Base-by-base conservation (phyloP, 2,329 filamentous ascomycete species). In the Cadophora sp. region DNA sequence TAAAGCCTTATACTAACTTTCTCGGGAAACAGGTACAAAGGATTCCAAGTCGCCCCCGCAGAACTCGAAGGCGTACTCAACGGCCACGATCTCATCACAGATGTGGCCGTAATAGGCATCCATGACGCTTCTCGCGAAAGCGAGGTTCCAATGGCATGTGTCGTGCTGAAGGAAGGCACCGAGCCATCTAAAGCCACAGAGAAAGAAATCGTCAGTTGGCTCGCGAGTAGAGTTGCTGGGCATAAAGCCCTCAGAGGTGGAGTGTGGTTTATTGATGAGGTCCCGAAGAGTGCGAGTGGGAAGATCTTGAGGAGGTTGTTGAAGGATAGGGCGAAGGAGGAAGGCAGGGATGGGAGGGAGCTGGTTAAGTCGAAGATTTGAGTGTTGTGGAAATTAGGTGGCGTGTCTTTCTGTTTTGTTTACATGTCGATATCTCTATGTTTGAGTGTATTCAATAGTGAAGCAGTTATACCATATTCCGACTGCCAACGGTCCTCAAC, bases 191-290 rank as follows among this genome's bases (percentile, higher is more conserved):
- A 24, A 18, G 39, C 24, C 14, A 79, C 83, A 45, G 80, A 82
- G 13, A 84, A 87, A 65, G 87, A 87, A 39, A 85, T 93, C 59
- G 81, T 83, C 69, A 74, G 75, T 11, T 86, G 87, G 78, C 81
- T 92, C 48, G 84, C 87, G 63, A 81, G 83, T 71, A 84, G 84
- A 59, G 87, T 90, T 22, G 84, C 88, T 0, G 81, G 79, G 65
- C 85, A 90, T 74, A 93, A 94, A 79, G 84, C 86, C 75, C 81
- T 93, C 66, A 87, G 87, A 13, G 91, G 91, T 0, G 91, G 91
- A 0, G 84, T 94, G 13, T 64, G 64, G 50, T 92, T 92, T 73
- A 81, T 91, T 1, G 85, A 90, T 41, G 81, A 81, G 24, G 88
- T 94, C 33, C 91, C 91, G 16, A 93, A 92, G 80, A 91, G 89